Conservation (phyloP, 768 basidiomycete species). For the Kwoniella shandongensis region DNA sequence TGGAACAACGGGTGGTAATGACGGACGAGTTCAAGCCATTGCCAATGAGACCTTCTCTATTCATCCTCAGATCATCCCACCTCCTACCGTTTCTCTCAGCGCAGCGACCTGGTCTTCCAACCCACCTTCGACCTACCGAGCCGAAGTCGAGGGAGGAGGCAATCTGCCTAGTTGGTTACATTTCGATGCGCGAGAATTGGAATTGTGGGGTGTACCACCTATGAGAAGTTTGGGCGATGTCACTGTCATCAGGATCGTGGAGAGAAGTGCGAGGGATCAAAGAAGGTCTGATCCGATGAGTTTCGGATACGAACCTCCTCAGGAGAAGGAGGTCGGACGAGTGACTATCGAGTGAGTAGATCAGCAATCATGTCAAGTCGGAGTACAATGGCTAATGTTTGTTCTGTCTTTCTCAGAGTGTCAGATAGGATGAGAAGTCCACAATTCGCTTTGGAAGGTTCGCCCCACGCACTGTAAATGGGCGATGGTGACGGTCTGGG, state of each 20-base stretch:
- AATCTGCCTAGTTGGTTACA: slow-evolving; percentile 50
- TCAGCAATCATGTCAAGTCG: background rate
- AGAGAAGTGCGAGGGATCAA: slow-evolving; percentile 46
- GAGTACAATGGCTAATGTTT: slow-evolving; percentile 11
- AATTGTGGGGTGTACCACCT: slow-evolving; percentile 52
- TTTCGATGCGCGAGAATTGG: slow-evolving; percentile 50
- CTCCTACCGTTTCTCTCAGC: slow-evolving; percentile 48
- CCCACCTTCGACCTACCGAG: slow-evolving; percentile 51
- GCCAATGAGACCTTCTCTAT: slow-evolving; percentile 53
- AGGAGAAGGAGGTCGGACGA: slow-evolving; percentile 50
- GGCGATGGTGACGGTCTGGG: no score
- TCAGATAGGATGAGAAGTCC: slow-evolving; percentile 43
- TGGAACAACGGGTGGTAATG: slow-evolving; percentile 14
- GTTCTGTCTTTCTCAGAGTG: slow-evolving; percentile 26
- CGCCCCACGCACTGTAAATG: slow-evolving; percentile 46
- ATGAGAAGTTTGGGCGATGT: slow-evolving; percentile 37
- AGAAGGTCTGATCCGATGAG: slow-evolving; percentile 45
- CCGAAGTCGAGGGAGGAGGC: slow-evolving; percentile 42
- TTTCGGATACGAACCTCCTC: slow-evolving; percentile 42
- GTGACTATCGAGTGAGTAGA: slow-evolving; percentile 49
- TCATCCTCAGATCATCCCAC: slow-evolving; percentile 51
- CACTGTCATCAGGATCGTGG: slow-evolving; percentile 43
- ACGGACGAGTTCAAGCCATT: slow-evolving; percentile 44
- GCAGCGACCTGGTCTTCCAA: slow-evolving; percentile 51
- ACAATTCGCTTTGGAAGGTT: slow-evolving; percentile 43